A percentile compares a stretch with the other conserved stretches of the same genome.
These are phyloP conservation scores for Pseudonitzschia multiseries DNA, from an alignment of 108 stramenopile genomes.

Conservation along the genomic window DNA sequence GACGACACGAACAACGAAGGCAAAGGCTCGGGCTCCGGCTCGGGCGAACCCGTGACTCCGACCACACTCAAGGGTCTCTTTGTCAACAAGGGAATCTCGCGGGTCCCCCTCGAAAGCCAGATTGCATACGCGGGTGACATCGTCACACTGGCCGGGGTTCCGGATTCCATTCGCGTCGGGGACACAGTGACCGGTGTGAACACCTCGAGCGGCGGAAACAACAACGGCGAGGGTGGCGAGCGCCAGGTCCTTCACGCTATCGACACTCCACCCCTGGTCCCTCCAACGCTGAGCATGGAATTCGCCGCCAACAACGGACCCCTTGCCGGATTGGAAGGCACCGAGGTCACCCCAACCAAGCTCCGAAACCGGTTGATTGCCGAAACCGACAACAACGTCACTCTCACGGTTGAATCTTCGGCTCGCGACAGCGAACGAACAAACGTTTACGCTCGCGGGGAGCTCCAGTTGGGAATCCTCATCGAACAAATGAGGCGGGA, in stretches of 20 bases:
- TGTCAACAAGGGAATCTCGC: conserved; percentile 72
- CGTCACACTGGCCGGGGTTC: conserved; percentile 92
- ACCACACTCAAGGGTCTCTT: conserved; percentile 63
- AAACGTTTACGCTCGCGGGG: conserved; percentile 77
- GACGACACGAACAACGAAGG: neutral
- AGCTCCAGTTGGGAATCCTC: conserved; percentile 95
- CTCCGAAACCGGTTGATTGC: conserved; percentile 85
- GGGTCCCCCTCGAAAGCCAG: conserved; percentile 69
- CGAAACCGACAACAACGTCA: conserved; percentile 96
- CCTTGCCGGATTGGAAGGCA: conserved; percentile 92
- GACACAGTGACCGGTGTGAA: conserved; percentile 89
- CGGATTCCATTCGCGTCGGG: conserved; percentile 79
- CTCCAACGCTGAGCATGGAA: conserved; percentile 93
- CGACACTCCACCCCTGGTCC: conserved; percentile 88
- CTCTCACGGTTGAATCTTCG: conserved; percentile 55
- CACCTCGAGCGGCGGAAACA: no score
- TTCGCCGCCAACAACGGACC: conserved; percentile 98
- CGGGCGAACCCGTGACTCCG: conserved; percentile 18
- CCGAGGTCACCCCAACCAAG: conserved; percentile 80
- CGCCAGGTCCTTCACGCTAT: conserved; percentile 53
- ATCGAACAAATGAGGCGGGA: conserved; percentile 98
- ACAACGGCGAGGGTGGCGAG: conserved; percentile 19
- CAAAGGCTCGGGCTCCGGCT: neutral
- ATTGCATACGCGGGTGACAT: conserved; percentile 93
- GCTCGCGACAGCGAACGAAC: conserved; percentile 65